Percentiles rank a stretch among this genome's conserved stretches.
Evolutionary conservation across 2,329 filamentous ascomycete species (phyloP).

Genomic region (Aurifilum marmelostoma): DNA sequence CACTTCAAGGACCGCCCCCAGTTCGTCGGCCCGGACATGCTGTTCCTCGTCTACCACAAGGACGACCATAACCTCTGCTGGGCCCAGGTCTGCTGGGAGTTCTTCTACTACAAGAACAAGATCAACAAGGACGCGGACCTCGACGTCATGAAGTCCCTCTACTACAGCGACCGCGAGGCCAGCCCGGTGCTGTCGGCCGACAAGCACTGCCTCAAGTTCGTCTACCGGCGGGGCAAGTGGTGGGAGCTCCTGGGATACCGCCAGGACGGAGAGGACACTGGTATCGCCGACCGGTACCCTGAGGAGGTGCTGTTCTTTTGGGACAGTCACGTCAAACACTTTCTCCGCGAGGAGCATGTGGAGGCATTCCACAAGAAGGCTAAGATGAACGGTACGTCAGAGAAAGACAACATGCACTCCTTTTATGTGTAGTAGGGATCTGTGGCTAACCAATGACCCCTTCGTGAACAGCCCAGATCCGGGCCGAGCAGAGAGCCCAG

Average conservation of each 20-base stretch:
- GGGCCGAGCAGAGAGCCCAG: background rate
- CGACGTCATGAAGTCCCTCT: background rate
- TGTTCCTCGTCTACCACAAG: background rate
- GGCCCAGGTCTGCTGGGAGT: background rate
- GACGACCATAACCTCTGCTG: background rate
- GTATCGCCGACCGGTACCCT: background rate
- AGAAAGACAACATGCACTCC: too few relatives aligned
- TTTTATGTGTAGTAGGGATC: too few relatives aligned
- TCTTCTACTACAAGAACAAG: background rate
- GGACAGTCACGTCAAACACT: background rate
- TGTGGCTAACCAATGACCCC: too few relatives aligned
- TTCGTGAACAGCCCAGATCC: background rate
- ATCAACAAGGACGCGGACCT: background rate
- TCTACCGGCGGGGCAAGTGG: background rate
- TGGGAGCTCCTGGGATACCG: background rate
- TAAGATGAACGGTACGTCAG: background rate
- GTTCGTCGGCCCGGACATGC: background rate
- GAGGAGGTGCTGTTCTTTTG: background rate
- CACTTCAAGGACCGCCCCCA: rapidly evolving
- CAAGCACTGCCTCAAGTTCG: background rate
- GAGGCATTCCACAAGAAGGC: background rate
- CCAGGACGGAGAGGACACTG: background rate
- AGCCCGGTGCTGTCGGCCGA: background rate
- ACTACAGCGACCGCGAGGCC: background rate
- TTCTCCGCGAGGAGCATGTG: background rate